Percentiles rank a stretch among this genome's conserved stretches.
Conservation (phyloP, 768 basidiomycete species). For the Pisolithus albus region DNA sequence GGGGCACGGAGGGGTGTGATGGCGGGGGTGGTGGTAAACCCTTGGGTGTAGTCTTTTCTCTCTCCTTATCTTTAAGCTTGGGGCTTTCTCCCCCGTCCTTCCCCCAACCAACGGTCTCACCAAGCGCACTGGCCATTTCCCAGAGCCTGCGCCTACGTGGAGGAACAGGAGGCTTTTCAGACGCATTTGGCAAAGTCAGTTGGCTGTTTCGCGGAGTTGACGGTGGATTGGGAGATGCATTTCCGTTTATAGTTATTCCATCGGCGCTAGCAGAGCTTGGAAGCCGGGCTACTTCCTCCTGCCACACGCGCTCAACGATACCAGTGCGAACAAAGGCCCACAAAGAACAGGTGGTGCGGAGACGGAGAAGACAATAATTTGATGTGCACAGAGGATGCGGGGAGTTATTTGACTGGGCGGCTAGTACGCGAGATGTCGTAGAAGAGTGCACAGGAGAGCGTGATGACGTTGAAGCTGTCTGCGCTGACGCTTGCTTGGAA, state of each 20-base stretch:
- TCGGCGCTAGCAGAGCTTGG: conserved; percentile 14
- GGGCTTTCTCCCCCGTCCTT: conserved; percentile 26
- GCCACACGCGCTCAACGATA: conserved; percentile 83
- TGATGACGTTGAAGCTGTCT: conserved; percentile 24
- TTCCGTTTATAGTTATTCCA: conserved; percentile 2
- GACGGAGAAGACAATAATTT: conserved; percentile 80
- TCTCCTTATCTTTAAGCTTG: conserved; percentile 28
- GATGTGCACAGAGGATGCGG: conserved; percentile 69
- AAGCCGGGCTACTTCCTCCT: conserved; percentile 54
- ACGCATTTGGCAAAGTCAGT: conserved; percentile 1
- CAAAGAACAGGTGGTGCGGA: conserved; percentile 81
- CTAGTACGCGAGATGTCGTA: conserved; percentile 38
- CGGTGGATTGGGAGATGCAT: not conserved
- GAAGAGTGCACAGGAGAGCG: conserved; percentile 20
- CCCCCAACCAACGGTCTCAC: conserved; percentile 56
- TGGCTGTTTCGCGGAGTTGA: conserved; percentile 1
- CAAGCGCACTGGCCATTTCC: conserved; percentile 60
- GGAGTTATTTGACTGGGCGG: conserved; percentile 17
- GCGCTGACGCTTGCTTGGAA: conserved; percentile 25
- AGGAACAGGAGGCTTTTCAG: conserved; percentile 54
- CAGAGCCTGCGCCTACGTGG: conserved; percentile 58
- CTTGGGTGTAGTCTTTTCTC: conserved; percentile 22
- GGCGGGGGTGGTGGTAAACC: conserved; percentile 18
- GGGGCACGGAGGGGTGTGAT: conserved; percentile 18
- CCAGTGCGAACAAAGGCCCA: conserved; percentile 85